Evolutionary conservation across 2,329 filamentous ascomycete genomes (phyloP), one percentile per base, ranked within the genome.

Genomic region (Ceratocystis cacaofunesta): DNA sequence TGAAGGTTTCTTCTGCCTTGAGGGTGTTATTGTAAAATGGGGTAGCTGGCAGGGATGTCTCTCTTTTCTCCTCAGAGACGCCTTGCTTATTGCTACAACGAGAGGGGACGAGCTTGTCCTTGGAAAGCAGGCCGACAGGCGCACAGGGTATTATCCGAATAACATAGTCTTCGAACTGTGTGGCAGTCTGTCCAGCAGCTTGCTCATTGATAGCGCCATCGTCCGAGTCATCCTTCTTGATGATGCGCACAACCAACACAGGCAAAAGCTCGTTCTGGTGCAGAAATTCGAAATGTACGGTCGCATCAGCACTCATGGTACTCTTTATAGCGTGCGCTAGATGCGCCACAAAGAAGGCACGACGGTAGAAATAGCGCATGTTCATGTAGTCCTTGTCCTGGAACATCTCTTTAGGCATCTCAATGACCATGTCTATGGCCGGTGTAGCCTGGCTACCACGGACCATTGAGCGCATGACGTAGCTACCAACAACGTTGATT

Each of bases 321-420:
- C 81, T 78, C 69, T 85, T 84, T 63, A 97, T 77, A 3, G 82
- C 85, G 36, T 84, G 85, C 15, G 90, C 85, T 65, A 97, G 78
- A 69, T 88, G 90, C 43, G 92, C 90, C 62, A 97, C 78, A 72
- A 95, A 97, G 75, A 92, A 97, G 12, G 94, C 89, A 69, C 92
- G 81, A 72, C 96, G 95, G 77, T 96, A 92, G 72, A 96, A 96
- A 76, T 95, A 97, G 68, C 94, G 85, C 78, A 94, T 82, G 74
- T 96, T 91, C 62, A 92, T 80, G 73, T 92, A 96, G 75, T 99
- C 94, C 76, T 97, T 97, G 57, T 95, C 89, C 72, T 96, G 90
- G 71, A 97, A 92, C 12, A 96, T 76, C 0, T 82, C 77, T 66
- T 78, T 75, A 4, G 94, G 92, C 85, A 99, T 95, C 61, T 88